Evolutionary conservation across 164 flowering plant species (phyloP).

Genomic region (Chimonanthus praecox): DNA sequence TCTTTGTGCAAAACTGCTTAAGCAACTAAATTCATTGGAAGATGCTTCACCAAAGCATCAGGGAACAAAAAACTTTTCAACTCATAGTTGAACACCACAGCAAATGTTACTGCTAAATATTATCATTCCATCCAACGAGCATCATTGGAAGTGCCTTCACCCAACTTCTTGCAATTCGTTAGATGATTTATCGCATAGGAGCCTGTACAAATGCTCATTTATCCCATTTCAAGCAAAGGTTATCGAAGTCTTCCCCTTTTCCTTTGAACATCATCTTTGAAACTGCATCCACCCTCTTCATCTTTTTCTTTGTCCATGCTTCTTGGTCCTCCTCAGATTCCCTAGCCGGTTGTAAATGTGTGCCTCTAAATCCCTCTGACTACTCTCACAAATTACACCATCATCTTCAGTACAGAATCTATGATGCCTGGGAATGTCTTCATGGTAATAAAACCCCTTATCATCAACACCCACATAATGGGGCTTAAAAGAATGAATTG

Average conservation of each 20-base stretch:
- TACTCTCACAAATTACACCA: constrained; percentile 34
- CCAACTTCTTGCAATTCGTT: too few relatives aligned
- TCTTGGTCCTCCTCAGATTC: constrained; percentile 41
- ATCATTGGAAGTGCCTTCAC: too few relatives aligned
- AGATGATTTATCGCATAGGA: too few relatives aligned
- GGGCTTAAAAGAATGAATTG: constrained; percentile 38
- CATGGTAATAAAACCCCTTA: constrained; percentile 26
- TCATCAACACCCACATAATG: constrained; percentile 27
- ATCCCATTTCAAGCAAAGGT: not conserved
- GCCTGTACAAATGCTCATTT: too few relatives aligned
- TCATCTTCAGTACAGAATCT: constrained; percentile 43
- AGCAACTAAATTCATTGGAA: too few relatives aligned
- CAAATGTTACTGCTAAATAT: too few relatives aligned
- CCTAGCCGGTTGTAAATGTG: constrained; percentile 33
- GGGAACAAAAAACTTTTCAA: too few relatives aligned
- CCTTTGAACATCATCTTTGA: constrained; percentile 33
- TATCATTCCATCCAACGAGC: too few relatives aligned
- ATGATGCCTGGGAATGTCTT: constrained; percentile 41
- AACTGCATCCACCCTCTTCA: constrained; percentile 30
- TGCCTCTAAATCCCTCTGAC: constrained; percentile 51
- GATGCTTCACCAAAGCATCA: too few relatives aligned
- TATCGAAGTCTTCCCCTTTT: constrained; percentile 48
- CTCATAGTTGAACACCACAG: too few relatives aligned
- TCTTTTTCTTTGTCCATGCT: constrained; percentile 45
- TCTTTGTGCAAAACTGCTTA: too few relatives aligned